A percentile compares a stretch with the other conserved stretches of the same genome.
Evolutionary conservation across 768 basidiomycete genomes (phyloP).

Genomic region (Lactarius sp.): DNA sequence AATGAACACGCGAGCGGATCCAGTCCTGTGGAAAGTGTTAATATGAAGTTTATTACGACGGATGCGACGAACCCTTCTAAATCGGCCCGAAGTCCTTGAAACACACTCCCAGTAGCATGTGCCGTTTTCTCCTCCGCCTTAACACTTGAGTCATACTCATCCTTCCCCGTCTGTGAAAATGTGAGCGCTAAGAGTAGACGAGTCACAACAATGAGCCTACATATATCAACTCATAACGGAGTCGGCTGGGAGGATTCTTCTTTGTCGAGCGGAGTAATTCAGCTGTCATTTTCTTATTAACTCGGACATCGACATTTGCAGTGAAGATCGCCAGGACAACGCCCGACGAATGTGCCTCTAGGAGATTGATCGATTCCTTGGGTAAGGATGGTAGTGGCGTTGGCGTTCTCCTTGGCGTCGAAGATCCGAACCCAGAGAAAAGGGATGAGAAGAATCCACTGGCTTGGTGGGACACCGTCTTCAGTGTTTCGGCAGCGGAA

Average conservation of each 20-base stretch:
- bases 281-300: slow-evolving; percentile 58
- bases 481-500: slow-evolving; percentile 27
- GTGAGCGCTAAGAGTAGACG: background rate
- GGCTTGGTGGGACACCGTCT: slow-evolving; percentile 25
- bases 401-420: slow-evolving; percentile 31
- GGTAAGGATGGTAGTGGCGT: slow-evolving; percentile 34
- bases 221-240: slow-evolving; percentile 83
- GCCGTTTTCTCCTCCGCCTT: slow-evolving; percentile 59
- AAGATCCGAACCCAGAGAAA: slow-evolving; percentile 33
- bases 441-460: slow-evolving; percentile 39
- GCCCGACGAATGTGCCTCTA: slow-evolving; percentile 43
- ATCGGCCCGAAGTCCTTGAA: slow-evolving; percentile 83
- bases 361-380: slow-evolving; percentile 28
- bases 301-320: slow-evolving; percentile 56
- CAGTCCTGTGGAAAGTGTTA: slow-evolving; percentile 40
- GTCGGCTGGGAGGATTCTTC: slow-evolving; percentile 78
- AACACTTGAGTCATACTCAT: slow-evolving; percentile 69
- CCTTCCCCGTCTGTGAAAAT: slow-evolving; percentile 62
- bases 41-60: background rate
- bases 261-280: slow-evolving; percentile 91
- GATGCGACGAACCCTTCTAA: slow-evolving; percentile 60
- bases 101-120: slow-evolving; percentile 70
- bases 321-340: slow-evolving; percentile 62
- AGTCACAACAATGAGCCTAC: slow-evolving; percentile 37
- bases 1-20: slow-evolving; percentile 79